Base-by-base conservation (phyloP, 75 land plant genomes). In the Sequoia sempervirens region DNA sequence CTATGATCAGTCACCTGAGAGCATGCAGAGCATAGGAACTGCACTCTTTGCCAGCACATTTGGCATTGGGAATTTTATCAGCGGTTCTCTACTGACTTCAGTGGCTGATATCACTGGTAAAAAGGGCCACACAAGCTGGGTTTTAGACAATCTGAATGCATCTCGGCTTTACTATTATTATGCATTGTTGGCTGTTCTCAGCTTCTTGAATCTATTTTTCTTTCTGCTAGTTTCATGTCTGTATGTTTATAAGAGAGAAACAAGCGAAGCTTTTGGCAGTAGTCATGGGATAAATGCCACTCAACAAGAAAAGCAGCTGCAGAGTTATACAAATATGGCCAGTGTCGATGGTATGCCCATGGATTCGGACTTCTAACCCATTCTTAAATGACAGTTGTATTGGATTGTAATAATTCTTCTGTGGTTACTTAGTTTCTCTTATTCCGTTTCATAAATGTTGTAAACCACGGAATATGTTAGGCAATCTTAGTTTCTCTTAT, bases 131-230 rank as follows among this genome's bases (percentile, higher is more conserved):
- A 43, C 46, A 43, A 43, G 46, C 46, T 43, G 46, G 46, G 7
- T 43, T 43, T 6, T 43, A 43, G 46, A 43, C 46, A 43, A 5
- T 6, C 89, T 97, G 9, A 97, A 95, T 82, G 85, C 58, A 2
- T 92, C 96, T 40, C 92, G 87, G 58, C 73, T 97, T 18, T 94
- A 97, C 73, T 91, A 91, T 80, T 97, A 92, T 84, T 97, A 97
- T 75, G 92, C 87, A 28, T 89, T 97, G 66, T 86, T 95, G 17
- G 90, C 93, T 5, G 69, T 85, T 11, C 86, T 97, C 12, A 92
- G 87, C 32, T 72, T 87, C 40, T 15, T 90, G 41, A 95, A 95
- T 81, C 82, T 93, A 52, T 0, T 91, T 32, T 83, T 91, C 83
- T 95, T 92, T 82, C 66, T 92, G 26, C 36, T 86, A 23, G 89